phyloP scores from a whole-genome alignment of 768 basidiomycete genomes.

The Suillus subaureus region DNA sequence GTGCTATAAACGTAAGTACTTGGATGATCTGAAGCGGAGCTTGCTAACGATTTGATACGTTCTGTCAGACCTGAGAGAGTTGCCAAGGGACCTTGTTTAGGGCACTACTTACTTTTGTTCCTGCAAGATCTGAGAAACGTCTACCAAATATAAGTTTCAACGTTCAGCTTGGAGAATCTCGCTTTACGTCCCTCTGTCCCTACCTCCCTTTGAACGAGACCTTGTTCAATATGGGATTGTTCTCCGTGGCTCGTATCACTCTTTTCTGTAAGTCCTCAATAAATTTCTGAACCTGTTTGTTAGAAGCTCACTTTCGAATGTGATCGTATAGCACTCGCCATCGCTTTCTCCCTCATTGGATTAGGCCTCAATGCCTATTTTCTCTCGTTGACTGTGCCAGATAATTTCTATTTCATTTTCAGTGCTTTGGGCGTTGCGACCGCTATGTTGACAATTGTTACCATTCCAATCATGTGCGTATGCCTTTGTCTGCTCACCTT shows the following conservation, averaged over 20 bases:
- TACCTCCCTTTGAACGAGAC: background rate
- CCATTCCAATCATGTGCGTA: constrained; percentile 31
- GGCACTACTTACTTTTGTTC: background rate
- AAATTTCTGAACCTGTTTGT: background rate
- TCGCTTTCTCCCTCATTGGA: constrained; percentile 33
- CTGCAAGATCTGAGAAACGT: no score
- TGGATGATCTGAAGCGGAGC: background rate
- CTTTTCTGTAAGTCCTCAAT: constrained; percentile 24
- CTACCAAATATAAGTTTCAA: background rate
- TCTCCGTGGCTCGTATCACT: constrained; percentile 18
- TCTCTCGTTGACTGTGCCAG: constrained; percentile 20
- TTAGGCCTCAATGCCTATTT: constrained; percentile 33
- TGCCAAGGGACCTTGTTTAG: background rate
- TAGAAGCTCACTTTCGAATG: constrained; percentile 9
- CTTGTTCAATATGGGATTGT: constrained; percentile 10
- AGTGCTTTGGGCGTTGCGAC: constrained; percentile 32
- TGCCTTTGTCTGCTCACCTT: background rate
- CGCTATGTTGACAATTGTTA: constrained; percentile 29
- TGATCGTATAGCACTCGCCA: constrained; percentile 14
- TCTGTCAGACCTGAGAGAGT: background rate
- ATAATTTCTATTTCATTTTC: constrained; percentile 25
- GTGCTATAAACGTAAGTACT: background rate
- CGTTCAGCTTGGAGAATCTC: background rate
- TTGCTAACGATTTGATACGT: background rate
- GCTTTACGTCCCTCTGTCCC: background rate